Evolutionary conservation across 352 stramenopile genomes (phyloP).

Genomic region (Pelagophyceae sp.): DNA sequence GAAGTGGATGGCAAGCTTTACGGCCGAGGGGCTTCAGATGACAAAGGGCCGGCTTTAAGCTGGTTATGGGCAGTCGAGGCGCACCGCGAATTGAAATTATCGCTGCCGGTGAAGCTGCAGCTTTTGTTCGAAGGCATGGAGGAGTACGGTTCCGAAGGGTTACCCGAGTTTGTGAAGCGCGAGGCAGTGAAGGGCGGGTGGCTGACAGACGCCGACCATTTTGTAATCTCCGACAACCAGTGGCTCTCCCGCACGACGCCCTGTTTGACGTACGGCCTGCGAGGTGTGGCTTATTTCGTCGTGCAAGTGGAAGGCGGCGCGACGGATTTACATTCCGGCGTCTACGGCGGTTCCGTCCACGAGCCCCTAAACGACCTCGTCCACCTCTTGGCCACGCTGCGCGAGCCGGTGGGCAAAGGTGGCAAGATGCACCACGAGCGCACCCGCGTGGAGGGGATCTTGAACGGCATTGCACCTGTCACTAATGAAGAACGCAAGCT

Average conservation of each 20-base stretch:
- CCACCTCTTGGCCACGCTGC: slow-evolving; percentile 46
- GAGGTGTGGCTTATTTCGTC: slow-evolving; percentile 53
- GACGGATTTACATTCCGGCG: slow-evolving; percentile 53
- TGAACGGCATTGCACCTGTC: slow-evolving; percentile 45
- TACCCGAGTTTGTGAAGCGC: slow-evolving; percentile 48
- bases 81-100: slow-evolving; percentile 41
- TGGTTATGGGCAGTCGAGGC: slow-evolving; percentile 56
- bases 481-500: slow-evolving; percentile 45
- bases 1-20: slow-evolving; percentile 56
- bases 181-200: slow-evolving; percentile 26
- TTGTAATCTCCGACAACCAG: slow-evolving; percentile 59
- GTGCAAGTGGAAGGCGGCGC: slow-evolving; percentile 43
- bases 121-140: slow-evolving; percentile 59
- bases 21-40: slow-evolving; percentile 54
- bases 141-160: slow-evolving; percentile 47
- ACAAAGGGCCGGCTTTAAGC: slow-evolving; percentile 55
- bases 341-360: slow-evolving; percentile 50
- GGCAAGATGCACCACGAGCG: slow-evolving; percentile 10
- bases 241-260: slow-evolving; percentile 57
- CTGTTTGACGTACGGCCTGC: slow-evolving; percentile 58
- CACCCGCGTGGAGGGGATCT: slow-evolving; percentile 49
- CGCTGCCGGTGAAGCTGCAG: slow-evolving; percentile 54
- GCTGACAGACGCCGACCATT: slow-evolving; percentile 24
- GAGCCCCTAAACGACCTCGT: slow-evolving; percentile 56
- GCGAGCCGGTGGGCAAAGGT: slow-evolving; percentile 42